A percentile compares a stretch with the other conserved stretches of the same genome.
These are phyloP conservation scores for Fraxinus ornus DNA, from an alignment of 305 asterid species.

Conservation along the genomic window DNA sequence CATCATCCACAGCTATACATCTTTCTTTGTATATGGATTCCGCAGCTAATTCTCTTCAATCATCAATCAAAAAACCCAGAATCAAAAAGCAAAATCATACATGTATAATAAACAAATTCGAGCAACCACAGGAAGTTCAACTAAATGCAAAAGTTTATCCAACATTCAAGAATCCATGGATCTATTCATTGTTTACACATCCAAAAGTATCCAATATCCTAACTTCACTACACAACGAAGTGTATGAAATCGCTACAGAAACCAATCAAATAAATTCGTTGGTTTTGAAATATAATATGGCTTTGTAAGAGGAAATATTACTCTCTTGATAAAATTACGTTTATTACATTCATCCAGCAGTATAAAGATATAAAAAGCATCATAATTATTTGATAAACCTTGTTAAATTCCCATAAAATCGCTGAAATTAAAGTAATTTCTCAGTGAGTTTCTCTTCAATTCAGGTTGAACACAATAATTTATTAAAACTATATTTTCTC, in stretches of 20 bases:
- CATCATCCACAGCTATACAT: slow-evolving; percentile 75
- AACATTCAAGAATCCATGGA: neutral
- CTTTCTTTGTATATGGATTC: slow-evolving; percentile 91
- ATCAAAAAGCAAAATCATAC: slow-evolving; percentile 23
- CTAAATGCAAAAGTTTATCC: neutral
- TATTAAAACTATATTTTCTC: neutral
- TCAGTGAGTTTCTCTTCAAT: neutral
- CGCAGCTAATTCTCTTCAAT: slow-evolving; percentile 79
- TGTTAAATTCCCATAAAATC: neutral
- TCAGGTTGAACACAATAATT: neutral
- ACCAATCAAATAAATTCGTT: neutral
- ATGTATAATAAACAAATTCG: neutral
- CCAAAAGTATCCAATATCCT: neutral
- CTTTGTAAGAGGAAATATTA: neutral
- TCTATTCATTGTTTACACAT: slow-evolving; percentile 4
- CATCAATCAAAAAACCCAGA: slow-evolving; percentile 30
- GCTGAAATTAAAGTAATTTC: neutral
- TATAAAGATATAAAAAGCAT: neutral
- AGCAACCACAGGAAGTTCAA: neutral
- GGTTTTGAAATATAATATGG: neutral
- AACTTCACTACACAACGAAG: neutral
- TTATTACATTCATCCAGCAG: neutral
- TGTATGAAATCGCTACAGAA: neutral
- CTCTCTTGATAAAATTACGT: neutral
- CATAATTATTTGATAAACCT: neutral